These are phyloP conservation scores for Immersiporthe knoxdaviesiana DNA, from an alignment of 2,329 filamentous ascomycete species.

Conservation along the genomic window DNA sequence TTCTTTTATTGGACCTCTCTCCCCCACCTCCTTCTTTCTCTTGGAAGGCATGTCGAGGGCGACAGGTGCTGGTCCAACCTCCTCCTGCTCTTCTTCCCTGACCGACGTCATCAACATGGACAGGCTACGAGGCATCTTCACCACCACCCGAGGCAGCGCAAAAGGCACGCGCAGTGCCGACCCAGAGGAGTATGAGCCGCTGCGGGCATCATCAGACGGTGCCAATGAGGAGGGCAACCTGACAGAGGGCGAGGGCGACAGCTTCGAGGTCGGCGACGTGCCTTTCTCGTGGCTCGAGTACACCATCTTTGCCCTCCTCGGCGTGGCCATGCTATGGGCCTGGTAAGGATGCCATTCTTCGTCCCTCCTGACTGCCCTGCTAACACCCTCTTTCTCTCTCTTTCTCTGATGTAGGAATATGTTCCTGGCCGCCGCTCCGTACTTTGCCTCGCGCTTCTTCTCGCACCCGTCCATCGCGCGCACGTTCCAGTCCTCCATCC, in stretches of 20 bases:
- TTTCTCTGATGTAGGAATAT: conserved; percentile 72
- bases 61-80: neutral
- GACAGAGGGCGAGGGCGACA: conserved; percentile 36
- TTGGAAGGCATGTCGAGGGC: neutral
- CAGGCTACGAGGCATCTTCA: conserved; percentile 25
- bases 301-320: conserved; percentile 79
- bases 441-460: conserved; percentile 83
- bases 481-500: conserved; percentile 88
- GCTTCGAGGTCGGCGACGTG: conserved; percentile 40
- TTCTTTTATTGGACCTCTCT: neutral
- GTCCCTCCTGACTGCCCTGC: neutral
- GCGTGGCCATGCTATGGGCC: conserved; percentile 95
- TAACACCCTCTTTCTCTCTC: neutral
- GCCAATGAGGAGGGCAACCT: conserved; percentile 25
- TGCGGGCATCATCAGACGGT: conserved; percentile 37
- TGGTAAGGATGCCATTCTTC: conserved; percentile 65
- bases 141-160: conserved; percentile 34
- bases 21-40: neutral
- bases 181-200: conserved; percentile 29
- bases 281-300: conserved; percentile 88
- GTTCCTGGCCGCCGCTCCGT: conserved; percentile 93
- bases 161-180: conserved; percentile 33
- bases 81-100: neutral
- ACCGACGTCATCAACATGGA: conserved; percentile 25
- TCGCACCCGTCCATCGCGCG: conserved; percentile 70